These are phyloP conservation scores for Baudoinia panamericana DNA, from an alignment of 495 filamentous ascomycete species.

Conservation along the genomic window DNA sequence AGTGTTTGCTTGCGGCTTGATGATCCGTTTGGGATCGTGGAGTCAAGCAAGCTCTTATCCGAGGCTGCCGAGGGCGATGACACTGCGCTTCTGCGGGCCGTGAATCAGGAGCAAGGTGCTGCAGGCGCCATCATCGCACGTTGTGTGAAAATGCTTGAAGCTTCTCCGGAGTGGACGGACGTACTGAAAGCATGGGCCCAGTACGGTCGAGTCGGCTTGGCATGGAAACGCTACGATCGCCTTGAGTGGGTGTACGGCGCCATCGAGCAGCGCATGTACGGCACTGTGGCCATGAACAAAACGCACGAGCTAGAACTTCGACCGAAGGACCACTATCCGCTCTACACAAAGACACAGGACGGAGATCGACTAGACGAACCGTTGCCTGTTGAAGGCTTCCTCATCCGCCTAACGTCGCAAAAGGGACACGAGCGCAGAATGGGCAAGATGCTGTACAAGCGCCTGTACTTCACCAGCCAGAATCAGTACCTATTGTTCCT, in stretches of 20 bases:
- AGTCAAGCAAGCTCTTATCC: constrained; percentile 31
- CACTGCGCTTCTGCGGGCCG: constrained; percentile 34
- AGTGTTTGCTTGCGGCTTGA: constrained; percentile 49
- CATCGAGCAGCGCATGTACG: constrained; percentile 63
- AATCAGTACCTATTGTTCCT: constrained; percentile 57
- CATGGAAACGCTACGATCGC: constrained; percentile 65
- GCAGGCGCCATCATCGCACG: constrained; percentile 43
- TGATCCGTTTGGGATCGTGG: constrained; percentile 48
- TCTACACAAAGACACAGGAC: constrained; percentile 33
- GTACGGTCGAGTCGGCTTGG: constrained; percentile 53
- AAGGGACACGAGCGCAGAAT: constrained; percentile 45
- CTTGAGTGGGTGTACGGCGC: constrained; percentile 61
- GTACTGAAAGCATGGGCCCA: constrained; percentile 48
- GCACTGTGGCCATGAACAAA: constrained; percentile 56
- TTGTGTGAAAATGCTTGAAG: constrained; percentile 47
- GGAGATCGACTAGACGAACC: constrained; percentile 43
- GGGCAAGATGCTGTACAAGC: constrained; percentile 56
- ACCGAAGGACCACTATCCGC: constrained; percentile 57
- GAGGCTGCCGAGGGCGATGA: constrained; percentile 34
- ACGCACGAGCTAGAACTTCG: constrained; percentile 64
- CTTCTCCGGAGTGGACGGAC: constrained; percentile 48
- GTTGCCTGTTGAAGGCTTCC: constrained; percentile 55
- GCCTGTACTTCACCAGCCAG: constrained; percentile 57
- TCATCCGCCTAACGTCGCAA: constrained; percentile 56
- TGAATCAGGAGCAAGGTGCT: constrained; percentile 40